Conservation (phyloP, 805 yeast genomes). For the Starmerella floricola region DNA sequence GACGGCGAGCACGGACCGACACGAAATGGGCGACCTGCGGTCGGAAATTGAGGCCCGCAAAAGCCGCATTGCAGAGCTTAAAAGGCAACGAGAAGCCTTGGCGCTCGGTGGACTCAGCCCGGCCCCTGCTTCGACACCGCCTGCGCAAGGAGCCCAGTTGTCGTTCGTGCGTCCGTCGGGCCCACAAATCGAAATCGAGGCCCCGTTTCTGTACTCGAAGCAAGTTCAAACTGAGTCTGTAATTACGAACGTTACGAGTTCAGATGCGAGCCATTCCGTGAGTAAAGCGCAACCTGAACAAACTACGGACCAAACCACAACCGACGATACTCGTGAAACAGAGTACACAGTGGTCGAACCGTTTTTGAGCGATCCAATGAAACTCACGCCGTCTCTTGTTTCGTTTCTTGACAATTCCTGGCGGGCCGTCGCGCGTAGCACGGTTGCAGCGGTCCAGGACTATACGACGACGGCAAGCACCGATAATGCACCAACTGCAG, state of each 20-base stretch:
- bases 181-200: conserved; percentile 4
- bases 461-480: background rate
- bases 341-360: too few species aligned
- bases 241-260: background rate
- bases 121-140: background rate
- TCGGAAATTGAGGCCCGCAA: conserved; percentile 44
- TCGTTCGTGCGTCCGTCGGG: background rate
- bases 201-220: conserved; percentile 4
- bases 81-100: conserved; percentile 34
- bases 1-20: background rate
- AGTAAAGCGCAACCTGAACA: too few species aligned
- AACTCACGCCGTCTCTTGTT: conserved; percentile 5
- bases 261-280: background rate
- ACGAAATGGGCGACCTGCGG: conserved; percentile 24
- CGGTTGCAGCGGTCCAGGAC: background rate
- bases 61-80: conserved; percentile 40
- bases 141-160: background rate
- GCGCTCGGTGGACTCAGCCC: background rate
- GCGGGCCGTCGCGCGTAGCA: conserved; percentile 26
- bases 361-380: background rate
- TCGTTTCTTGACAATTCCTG: conserved; percentile 25
- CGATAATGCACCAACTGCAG: too few species aligned
- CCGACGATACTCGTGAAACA: too few species aligned
- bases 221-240: conserved; percentile 4
- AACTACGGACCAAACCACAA: too few species aligned